Base-by-base conservation (phyloP, 1,284 basidiomycete species). In the Apiotrichum akiyoshidainum region DNA sequence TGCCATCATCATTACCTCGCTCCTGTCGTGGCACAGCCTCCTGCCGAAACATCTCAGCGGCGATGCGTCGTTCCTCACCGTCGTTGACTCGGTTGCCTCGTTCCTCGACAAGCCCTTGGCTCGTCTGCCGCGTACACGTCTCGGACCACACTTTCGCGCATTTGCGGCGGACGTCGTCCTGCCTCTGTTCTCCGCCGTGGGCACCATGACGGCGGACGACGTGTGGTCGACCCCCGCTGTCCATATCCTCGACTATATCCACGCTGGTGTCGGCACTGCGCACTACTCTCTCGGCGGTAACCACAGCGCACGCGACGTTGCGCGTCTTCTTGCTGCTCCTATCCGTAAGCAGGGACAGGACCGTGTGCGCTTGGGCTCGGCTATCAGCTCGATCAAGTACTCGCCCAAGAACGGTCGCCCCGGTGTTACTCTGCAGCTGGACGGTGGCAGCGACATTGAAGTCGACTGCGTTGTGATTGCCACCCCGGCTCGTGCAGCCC, bases 161-260 rank as follows among this genome's bases (percentile, higher is more conserved):
- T 88, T 88, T 68, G 78, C 83, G 5, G 69, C 78, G 5, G 79
- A 80, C 21, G 76, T 88, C 0, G 70, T 89, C 50, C 66, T 85
- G 1, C 86, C 86, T 0, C 72, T 89, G 46, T 87, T 88, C 68
- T 87, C 86, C n/a, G 86, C 85, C 0, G 84, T 89, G 1, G 86
- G 86, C 55, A 89, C 87, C 0, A 77, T 77, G 75, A 72, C 75
- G 0, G 55, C 58, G 2, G 17, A 54, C 8, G 75, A 75, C 52
- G 68, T 75, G 37, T 65, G 60, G 55, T 19, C 52, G 1, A 66
- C 71, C 1, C 72, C 70, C 2, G 61, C 69, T 6, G 46, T 56
- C 19, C 44, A 55, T 4, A 37, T 77, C 26, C 61, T 75, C 13
- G 72, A 72, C 40, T 77, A 77, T 58, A 65, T 75, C n/a, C 69